Evolutionary conservation across 345 rosid species (phyloP), one percentile per base, ranked within the genome.

Genomic region (Sapria himalayana): DNA sequence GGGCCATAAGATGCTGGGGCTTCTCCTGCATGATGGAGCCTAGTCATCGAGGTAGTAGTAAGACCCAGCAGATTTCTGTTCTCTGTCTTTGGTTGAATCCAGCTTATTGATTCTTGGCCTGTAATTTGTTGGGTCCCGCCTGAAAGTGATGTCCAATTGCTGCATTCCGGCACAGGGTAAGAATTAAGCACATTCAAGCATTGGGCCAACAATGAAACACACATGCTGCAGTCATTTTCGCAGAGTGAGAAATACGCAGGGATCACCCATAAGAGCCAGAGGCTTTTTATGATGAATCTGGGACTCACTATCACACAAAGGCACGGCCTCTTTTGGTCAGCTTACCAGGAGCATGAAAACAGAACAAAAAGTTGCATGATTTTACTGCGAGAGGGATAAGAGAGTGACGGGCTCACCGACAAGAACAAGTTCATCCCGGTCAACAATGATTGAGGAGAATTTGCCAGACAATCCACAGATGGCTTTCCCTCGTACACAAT

Each of bases 341-440:
- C n/a, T n/a, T n/a, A n/a, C n/a, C n/a, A n/a, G n/a, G n/a, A n/a
- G 33, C 14, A 45, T 4, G n/a, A 15, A 3, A 19, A 11, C 9
- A 22, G 11, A 34, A 46, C n/a, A 14, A 16, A 9, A 46, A 3
- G 19, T 7, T 19, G 1, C 22, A 15, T 22, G 2, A 31, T n/a
- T n/a, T n/a, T n/a, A n/a, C n/a, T n/a, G n/a, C n/a, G n/a, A n/a
- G n/a, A 29, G 25, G 13, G n/a, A 25, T 16, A 11, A 22, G 21
- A 39, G 42, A 17, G 22, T 10, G 51, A 7, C 31, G 48, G 16
- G 59, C 95, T 70, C 63, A 91, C 96, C 16, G 93, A 91, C 59
- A 91, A 54, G 69, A 91, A 91, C 46, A 80, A 86, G 65, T 91
- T 91, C 99, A 91, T 91, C 35, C 99, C 95, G 14, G 93, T 77